These are phyloP conservation scores for Neofusicoccum kwambonambiense DNA, from an alignment of 2,329 filamentous ascomycete genomes.

Conservation along the genomic window DNA sequence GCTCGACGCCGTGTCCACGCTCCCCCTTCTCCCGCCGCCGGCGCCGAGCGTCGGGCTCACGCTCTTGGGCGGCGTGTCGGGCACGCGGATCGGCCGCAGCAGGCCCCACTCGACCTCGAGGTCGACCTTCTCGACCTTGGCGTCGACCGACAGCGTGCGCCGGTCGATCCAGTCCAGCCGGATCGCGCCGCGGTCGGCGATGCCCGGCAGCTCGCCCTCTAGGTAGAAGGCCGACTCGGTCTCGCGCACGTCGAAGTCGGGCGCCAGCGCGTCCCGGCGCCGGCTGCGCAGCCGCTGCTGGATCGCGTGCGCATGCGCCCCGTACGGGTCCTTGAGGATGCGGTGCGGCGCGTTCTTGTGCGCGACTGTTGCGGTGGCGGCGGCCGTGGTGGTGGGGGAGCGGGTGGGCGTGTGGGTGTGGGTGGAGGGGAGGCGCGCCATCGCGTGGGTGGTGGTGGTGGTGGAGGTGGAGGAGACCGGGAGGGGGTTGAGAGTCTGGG, in stretches of 20 bases:
- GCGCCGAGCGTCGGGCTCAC: too few species aligned
- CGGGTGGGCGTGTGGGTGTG: background rate
- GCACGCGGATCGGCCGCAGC: conserved; percentile 13
- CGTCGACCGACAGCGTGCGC: conserved; percentile 14
- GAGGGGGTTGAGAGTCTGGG: background rate
- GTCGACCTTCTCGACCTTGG: conserved; percentile 15
- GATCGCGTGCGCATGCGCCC: background rate
- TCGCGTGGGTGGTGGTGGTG: background rate
- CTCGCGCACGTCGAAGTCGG: conserved; percentile 19
- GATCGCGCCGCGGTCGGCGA: conserved; percentile 1
- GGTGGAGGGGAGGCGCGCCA: conserved; percentile 3
- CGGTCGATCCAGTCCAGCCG: conserved; percentile 18
- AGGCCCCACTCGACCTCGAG: conserved; percentile 17
- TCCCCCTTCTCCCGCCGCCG: background rate
- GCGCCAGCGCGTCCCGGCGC: conserved; percentile 20
- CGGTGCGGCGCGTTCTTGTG: background rate
- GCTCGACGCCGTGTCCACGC: background rate
- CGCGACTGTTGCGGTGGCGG: background rate
- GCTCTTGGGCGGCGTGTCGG: too few species aligned
- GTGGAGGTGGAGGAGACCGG: background rate
- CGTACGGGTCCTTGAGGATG: conserved; percentile 13
- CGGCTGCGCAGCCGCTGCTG: conserved; percentile 18
- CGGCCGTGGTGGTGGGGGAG: background rate
- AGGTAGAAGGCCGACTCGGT: conserved; percentile 16
- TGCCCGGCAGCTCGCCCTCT: conserved; percentile 16